Evolutionary conservation across 768 basidiomycete genomes (phyloP).

Genomic region (Lactarius vividus): DNA sequence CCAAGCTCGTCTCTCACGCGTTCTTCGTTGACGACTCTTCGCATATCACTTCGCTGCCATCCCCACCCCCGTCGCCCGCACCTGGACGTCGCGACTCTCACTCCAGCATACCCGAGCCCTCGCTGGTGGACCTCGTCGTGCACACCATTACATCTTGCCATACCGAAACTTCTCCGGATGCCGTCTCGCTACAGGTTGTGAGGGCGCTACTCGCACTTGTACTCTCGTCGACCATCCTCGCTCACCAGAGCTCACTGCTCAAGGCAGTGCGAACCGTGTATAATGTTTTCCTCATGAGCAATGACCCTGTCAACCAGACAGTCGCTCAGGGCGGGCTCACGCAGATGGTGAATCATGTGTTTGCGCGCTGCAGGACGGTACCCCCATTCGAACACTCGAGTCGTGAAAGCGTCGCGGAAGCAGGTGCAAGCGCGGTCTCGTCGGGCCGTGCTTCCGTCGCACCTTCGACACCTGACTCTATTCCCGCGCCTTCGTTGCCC

Average conservation of each 20-base stretch:
- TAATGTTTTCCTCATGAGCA: constrained; percentile 92
- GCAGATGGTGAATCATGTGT: constrained; percentile 98
- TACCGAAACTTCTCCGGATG: constrained; percentile 80
- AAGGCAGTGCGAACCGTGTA: constrained; percentile 98
- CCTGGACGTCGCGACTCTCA: constrained; percentile 43
- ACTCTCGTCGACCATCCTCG: constrained; percentile 78
- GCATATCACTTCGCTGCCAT: constrained; percentile 46
- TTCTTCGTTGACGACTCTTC: constrained; percentile 80
- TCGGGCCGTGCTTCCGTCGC: constrained; percentile 20
- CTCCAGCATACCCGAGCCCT: constrained; percentile 52
- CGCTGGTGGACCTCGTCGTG: constrained; percentile 89
- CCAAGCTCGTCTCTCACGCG: constrained; percentile 95
- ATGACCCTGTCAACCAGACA: constrained; percentile 91
- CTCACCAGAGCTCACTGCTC: constrained; percentile 93
- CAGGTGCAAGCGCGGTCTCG: constrained; percentile 20
- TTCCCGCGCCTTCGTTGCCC: constrained; percentile 25
- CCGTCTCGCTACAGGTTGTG: constrained; percentile 94
- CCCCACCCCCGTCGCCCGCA: constrained; percentile 75
- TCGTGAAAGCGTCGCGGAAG: constrained; percentile 8
- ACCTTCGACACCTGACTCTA: constrained; percentile 23
- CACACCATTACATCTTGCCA: constrained; percentile 94
- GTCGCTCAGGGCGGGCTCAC: constrained; percentile 97
- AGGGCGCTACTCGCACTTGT: constrained; percentile 90
- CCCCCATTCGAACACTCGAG: constrained; percentile 22
- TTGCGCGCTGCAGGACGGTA: constrained; percentile 65